These are phyloP conservation scores for Endogone sp. DNA, from an alignment of 192 early-diverging fungal species.

Conservation along the genomic window DNA sequence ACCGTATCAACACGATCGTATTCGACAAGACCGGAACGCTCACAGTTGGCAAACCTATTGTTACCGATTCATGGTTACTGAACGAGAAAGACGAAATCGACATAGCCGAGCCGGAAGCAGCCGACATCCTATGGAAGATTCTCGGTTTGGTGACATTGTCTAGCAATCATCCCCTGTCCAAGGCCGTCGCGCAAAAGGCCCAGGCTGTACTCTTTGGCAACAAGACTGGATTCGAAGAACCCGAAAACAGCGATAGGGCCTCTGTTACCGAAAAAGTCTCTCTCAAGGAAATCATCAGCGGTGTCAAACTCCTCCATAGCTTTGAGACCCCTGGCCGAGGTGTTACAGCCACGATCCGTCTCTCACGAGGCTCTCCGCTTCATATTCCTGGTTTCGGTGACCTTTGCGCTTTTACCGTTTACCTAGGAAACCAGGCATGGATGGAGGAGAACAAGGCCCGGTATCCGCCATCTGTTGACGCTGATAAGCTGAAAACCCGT, in stretches of 20 bases:
- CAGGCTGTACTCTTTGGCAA: conserved; percentile 1
- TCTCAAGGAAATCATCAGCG: conserved; percentile 28
- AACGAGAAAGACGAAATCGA: background rate
- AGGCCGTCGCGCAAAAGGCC: conserved; percentile 43
- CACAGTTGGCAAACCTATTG: conserved; percentile 64
- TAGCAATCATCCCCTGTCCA: conserved; percentile 71
- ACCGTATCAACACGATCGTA: conserved; percentile 54
- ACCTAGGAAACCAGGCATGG: conserved; percentile 62
- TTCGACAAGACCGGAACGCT: conserved; percentile 89
- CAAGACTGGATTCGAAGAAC: background rate
- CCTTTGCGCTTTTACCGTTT: conserved; percentile 37
- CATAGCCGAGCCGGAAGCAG: background rate
- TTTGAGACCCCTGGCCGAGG: conserved; percentile 66
- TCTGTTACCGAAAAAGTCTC: background rate
- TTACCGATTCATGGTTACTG: conserved; percentile 28
- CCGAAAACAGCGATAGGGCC: background rate
- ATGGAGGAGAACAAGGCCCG: conserved; percentile 52
- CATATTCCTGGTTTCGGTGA: background rate
- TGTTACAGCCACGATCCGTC: conserved; percentile 38
- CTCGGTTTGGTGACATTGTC: conserved; percentile 28
- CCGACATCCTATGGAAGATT: conserved; percentile 26
- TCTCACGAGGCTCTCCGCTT: conserved; percentile 19
- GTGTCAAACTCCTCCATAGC: conserved; percentile 45
- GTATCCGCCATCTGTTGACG: conserved; percentile 6
- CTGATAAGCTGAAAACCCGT: conserved; percentile 7